Conservation (phyloP, 202 grass and related monocot species). For the Dendrocalamus latiflorus region DNA sequence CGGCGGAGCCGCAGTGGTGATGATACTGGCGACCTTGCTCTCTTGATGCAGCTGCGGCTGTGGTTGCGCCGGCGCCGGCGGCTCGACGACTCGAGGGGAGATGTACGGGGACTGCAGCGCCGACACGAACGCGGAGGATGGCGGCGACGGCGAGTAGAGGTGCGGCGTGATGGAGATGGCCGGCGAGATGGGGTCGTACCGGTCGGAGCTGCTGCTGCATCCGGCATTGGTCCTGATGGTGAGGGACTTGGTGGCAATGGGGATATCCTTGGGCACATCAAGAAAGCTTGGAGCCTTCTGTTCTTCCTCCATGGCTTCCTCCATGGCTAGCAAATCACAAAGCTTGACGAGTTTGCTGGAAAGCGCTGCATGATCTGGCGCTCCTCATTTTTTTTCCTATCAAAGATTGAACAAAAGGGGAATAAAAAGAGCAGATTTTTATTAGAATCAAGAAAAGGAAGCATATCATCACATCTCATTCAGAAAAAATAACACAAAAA, state of each 20-base stretch:
- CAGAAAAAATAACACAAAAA: background rate
- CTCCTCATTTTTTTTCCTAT: slow-evolving; percentile 43
- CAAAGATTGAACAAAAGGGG: slow-evolving; percentile 21
- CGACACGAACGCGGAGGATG: slow-evolving; percentile 90
- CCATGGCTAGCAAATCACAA: slow-evolving; percentile 56
- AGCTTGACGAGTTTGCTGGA: slow-evolving; percentile 6
- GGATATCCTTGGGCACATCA: slow-evolving; percentile 51
- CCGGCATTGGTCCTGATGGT: slow-evolving; percentile 72
- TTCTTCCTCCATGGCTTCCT: too few relatives aligned
- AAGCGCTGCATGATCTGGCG: slow-evolving; percentile 28
- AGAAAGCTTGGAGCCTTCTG: slow-evolving; percentile 39
- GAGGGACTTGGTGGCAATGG: slow-evolving; percentile 52
- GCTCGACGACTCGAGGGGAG: slow-evolving; percentile 66
- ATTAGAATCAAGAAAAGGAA: background rate
- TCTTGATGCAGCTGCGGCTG: slow-evolving; percentile 28
- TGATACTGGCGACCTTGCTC: slow-evolving; percentile 16
- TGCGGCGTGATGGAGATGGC: slow-evolving; percentile 81
- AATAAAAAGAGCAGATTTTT: slow-evolving; percentile 1
- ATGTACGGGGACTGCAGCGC: slow-evolving; percentile 97
- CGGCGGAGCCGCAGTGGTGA: slow-evolving; percentile 45
- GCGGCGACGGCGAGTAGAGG: slow-evolving; percentile 91
- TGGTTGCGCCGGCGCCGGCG: slow-evolving; percentile 14
- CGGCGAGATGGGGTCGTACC: slow-evolving; percentile 72
- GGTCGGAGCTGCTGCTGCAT: slow-evolving; percentile 47
- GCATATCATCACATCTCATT: slow-evolving; percentile 30